Conservation (phyloP, 169 alveolate genomes). For the Babesia sp. region DNA sequence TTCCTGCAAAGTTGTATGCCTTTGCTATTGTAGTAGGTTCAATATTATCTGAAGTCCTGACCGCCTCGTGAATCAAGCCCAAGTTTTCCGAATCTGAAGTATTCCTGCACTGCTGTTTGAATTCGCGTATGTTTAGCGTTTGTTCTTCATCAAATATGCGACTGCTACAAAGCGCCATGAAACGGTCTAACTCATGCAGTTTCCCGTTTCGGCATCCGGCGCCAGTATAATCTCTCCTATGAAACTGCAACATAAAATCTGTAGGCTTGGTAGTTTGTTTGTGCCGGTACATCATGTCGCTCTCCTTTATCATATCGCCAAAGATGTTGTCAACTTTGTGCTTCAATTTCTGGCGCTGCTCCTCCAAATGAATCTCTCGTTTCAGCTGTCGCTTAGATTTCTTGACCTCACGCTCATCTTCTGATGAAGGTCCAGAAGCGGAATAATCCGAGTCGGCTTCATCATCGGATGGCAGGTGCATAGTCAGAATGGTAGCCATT, state of each 20-base stretch:
- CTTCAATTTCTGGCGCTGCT: conserved; percentile 6
- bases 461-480: conserved; percentile 50
- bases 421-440: conserved; percentile 18
- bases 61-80: conserved; percentile 46
- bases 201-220: neutral
- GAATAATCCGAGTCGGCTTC: conserved; percentile 53
- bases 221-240: conserved; percentile 26
- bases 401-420: conserved; percentile 35
- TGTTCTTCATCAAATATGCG: conserved; percentile 8
- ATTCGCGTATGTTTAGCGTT: conserved; percentile 22
- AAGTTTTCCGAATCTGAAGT: conserved; percentile 51
- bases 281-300: conserved; percentile 35
- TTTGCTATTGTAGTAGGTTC: conserved; percentile 33
- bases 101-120: conserved; percentile 36
- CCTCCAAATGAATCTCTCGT: conserved; percentile 15
- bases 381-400: conserved; percentile 21
- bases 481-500: conserved; percentile 57
- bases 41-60: neutral
- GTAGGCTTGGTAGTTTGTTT: neutral
- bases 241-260: conserved; percentile 65
- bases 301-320: conserved; percentile 44
- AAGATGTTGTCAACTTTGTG: conserved; percentile 27
- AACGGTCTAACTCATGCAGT: conserved; percentile 3
- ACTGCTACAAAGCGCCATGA: conserved; percentile 15
- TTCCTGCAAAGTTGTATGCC: conserved; percentile 62